Evolutionary conservation across 345 rosid species (phyloP).

Genomic region (Eucalyptus erythrocorys): DNA sequence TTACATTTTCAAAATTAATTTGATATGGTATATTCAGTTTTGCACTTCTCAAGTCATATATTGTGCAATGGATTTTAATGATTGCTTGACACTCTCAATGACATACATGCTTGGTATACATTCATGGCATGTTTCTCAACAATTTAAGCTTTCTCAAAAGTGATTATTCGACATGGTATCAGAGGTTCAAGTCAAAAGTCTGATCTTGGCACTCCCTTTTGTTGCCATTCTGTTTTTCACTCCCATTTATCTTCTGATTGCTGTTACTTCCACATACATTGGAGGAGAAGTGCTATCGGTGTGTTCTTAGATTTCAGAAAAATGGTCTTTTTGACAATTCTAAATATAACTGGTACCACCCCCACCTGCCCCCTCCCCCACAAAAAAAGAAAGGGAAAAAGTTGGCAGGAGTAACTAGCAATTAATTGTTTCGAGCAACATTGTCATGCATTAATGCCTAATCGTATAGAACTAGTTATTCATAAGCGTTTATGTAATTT

Average conservation of each 20-base stretch:
- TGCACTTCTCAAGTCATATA: not conserved
- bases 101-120: not conserved
- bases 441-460: not conserved
- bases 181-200: not conserved
- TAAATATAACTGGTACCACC: not conserved
- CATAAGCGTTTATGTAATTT: not conserved
- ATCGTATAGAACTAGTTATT: not conserved
- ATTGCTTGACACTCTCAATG: not conserved
- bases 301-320: not conserved
- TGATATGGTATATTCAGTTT: not conserved
- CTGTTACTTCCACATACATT: not conserved
- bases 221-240: not conserved
- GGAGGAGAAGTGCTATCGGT: not conserved
- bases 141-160: not conserved
- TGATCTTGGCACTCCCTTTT: not conserved
- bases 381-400: not conserved
- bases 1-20: not conserved
- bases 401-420: not conserved
- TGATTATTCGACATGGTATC: not conserved
- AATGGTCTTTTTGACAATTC: not conserved
- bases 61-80: not conserved
- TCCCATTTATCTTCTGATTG: not conserved
- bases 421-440: not conserved
- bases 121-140: not conserved
- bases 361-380: not conserved